Base-by-base conservation (phyloP, 1,139 yeast species). In the Hansenula sp. region DNA sequence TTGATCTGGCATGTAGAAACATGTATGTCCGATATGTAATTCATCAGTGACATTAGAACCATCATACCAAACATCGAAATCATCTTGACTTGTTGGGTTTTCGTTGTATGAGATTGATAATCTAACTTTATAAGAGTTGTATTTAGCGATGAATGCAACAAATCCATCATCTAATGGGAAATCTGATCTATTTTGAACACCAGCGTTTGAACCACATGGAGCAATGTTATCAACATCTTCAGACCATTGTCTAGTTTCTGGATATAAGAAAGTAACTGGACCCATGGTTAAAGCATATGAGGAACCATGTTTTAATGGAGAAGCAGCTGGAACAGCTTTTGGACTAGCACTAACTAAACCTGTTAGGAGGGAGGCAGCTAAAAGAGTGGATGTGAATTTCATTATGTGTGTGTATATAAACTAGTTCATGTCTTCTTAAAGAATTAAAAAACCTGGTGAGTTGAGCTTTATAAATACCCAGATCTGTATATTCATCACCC, bases 141-240 rank as follows among this genome's bases (percentile, higher is more conserved):
- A 62, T 49, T 66, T 65, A 34, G 71, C 66, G 34, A 68, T 67
- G 38, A 68, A 56, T 12, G 71, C 66, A 39, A 67, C 60, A 38
- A 67, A 66, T 32, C 72, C 73, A 36, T 66, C 67, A 42, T 64
- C 68, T 38, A 68, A 48, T 30, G 73, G 71, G 59, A 67, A 67
- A 10, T 61, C 61, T 11, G 69, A 51, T 55, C 73, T 64, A 55
- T 66, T 61, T 20, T 40, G 45, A 20, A 52, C 50, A 19, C 58
- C 53, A 16, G 63, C 56, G 39, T 55, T 50, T 9, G 68, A 56
- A 37, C 73, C 73, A 53, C 73, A 68, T 44, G 73, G 73, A 10
- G 70, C 69, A 30, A 57, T 54, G 48, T 62, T 64, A 45, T 67
- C 72, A 21, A 59, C 55, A 39, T 62, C 69, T 31, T 61, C 71